Evolutionary conservation across 164 flowering plant species (phyloP).

Genomic region (Protea cynaroides): DNA sequence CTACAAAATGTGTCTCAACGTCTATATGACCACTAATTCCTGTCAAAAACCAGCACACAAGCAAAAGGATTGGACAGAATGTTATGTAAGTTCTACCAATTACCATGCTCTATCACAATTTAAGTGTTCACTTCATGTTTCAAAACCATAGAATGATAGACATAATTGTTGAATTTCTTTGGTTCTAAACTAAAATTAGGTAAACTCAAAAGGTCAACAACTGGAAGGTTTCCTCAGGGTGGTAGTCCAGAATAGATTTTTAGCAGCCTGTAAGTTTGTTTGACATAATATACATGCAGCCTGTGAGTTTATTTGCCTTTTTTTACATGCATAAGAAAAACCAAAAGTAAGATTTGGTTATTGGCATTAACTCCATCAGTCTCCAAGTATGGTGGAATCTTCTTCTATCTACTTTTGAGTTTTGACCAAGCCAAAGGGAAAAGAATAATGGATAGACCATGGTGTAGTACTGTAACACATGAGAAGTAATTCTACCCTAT

Average conservation of each 20-base stretch:
- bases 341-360: neutral
- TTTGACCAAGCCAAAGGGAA: slow-evolving; percentile 1
- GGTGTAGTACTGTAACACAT: neutral
- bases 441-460: neutral
- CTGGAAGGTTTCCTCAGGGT: too few species aligned
- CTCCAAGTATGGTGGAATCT: neutral
- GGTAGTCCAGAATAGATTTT: too few species aligned
- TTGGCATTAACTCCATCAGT: neutral
- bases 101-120: too few species aligned
- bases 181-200: too few species aligned
- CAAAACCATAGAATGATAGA: too few species aligned
- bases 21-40: neutral
- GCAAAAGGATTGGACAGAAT: neutral
- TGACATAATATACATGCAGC: too few species aligned
- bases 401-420: neutral
- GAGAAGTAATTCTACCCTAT: neutral
- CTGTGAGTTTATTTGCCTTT: too few species aligned
- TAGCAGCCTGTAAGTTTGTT: too few species aligned
- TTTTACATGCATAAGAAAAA: too few species aligned
- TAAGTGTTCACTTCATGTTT: neutral
- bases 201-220: too few species aligned
- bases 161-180: too few species aligned
- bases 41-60: neutral
- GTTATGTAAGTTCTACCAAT: neutral
- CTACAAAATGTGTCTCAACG: too few species aligned